These are phyloP conservation scores for Stenogyne calaminthoides DNA, from an alignment of 305 asterid species.

Conservation along the genomic window DNA sequence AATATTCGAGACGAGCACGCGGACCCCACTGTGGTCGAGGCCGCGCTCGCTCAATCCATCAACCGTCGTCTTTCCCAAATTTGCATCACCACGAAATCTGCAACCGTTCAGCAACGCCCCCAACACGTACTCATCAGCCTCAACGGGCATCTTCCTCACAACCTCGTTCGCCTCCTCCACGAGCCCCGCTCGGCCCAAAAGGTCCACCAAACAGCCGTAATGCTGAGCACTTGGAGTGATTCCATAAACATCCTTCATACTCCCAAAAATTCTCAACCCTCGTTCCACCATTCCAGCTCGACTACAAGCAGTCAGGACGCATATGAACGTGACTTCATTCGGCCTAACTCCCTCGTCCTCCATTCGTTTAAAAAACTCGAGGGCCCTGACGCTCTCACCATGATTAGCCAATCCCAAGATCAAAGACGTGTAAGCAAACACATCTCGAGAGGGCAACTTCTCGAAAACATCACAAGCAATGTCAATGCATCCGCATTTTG, in stretches of 20 bases:
- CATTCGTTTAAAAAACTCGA: slow-evolving; percentile 47
- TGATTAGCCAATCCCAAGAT: slow-evolving; percentile 56
- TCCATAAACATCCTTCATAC: slow-evolving; percentile 44
- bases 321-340: slow-evolving; percentile 48
- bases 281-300: slow-evolving; percentile 49
- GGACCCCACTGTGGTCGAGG: slow-evolving; percentile 45
- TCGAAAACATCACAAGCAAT: slow-evolving; percentile 44
- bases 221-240: slow-evolving; percentile 43
- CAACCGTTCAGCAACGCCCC: slow-evolving; percentile 60
- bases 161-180: slow-evolving; percentile 48
- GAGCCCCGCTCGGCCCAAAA: slow-evolving; percentile 48
- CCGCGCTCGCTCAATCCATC: slow-evolving; percentile 27
- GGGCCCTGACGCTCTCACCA: slow-evolving; percentile 39
- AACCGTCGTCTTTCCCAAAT: slow-evolving; percentile 35
- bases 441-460: slow-evolving; percentile 40
- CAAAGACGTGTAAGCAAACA: slow-evolving; percentile 47
- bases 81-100: slow-evolving; percentile 40
- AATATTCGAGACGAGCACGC: slow-evolving; percentile 52
- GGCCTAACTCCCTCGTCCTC: slow-evolving; percentile 47
- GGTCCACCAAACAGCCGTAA: slow-evolving; percentile 61
- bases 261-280: slow-evolving; percentile 47
- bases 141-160: slow-evolving; percentile 40
- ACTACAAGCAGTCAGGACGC: slow-evolving; percentile 53
- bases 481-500: slow-evolving; percentile 49
- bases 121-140: slow-evolving; percentile 41